Evolutionary conservation across 345 rosid species (phyloP).

Genomic region (Mangifera indica): DNA sequence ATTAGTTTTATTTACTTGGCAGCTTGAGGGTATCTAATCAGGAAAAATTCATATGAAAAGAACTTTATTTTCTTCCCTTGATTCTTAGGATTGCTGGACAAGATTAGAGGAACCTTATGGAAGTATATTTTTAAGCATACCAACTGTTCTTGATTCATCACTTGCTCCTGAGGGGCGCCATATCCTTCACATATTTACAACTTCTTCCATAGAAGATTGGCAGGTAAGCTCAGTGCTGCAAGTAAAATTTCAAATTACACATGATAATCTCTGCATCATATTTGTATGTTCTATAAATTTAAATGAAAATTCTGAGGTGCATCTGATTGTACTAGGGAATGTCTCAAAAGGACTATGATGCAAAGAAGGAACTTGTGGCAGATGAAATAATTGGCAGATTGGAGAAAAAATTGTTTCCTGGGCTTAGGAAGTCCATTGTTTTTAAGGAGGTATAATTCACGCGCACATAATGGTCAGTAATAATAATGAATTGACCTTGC

Average conservation of each 20-base stretch:
- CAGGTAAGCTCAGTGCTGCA: slow-evolving; percentile 44
- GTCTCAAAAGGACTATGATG: slow-evolving; percentile 69
- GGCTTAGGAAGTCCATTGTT: slow-evolving; percentile 66
- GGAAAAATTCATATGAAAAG: background rate
- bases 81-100: slow-evolving; percentile 63
- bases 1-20: slow-evolving; percentile 16
- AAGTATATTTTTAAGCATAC: slow-evolving; percentile 94
- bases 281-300: background rate
- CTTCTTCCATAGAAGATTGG: slow-evolving; percentile 87
- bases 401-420: slow-evolving; percentile 81
- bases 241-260: slow-evolving; percentile 15
- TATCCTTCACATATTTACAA: slow-evolving; percentile 88
- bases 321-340: slow-evolving; percentile 51
- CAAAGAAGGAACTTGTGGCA: slow-evolving; percentile 67
- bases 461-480: background rate
- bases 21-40: background rate
- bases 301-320: slow-evolving; percentile 9
- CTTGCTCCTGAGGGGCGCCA: slow-evolving; percentile 82
- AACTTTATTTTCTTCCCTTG: background rate
- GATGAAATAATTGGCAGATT: slow-evolving; percentile 66
- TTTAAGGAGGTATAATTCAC: slow-evolving; percentile 67
- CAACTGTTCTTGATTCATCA: slow-evolving; percentile 84
- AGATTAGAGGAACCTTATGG: slow-evolving; percentile 83
- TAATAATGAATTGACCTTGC: too few species aligned
- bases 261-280: background rate